Evolutionary conservation across 2,329 filamentous ascomycete genomes (phyloP).

Genomic region (Diaporthe citri): DNA sequence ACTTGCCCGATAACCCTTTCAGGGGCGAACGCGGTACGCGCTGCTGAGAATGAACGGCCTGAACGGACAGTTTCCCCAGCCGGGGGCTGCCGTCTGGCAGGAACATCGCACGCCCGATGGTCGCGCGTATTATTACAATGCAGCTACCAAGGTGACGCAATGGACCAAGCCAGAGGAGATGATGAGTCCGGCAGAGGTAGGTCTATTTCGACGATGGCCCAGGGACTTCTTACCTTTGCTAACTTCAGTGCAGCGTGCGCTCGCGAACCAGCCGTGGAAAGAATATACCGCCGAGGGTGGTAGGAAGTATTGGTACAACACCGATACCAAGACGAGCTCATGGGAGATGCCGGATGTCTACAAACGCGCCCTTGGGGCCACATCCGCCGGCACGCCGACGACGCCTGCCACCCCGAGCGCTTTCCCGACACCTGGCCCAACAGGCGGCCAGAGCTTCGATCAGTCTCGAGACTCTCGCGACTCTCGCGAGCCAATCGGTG

Average conservation of each 20-base stretch:
- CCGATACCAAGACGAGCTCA: constrained; percentile 89
- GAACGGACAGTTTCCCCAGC: constrained; percentile 53
- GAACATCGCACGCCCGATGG: constrained; percentile 86
- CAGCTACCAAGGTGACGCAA: constrained; percentile 86
- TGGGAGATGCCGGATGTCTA: constrained; percentile 94
- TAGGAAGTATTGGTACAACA: constrained; percentile 95
- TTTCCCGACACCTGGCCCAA: constrained; percentile 58
- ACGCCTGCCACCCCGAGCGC: constrained; percentile 58
- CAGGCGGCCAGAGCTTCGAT: constrained; percentile 48
- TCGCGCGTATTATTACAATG: constrained; percentile 91
- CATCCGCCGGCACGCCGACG: constrained; percentile 60
- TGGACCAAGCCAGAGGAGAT: constrained; percentile 95
- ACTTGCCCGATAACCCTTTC: background rate
- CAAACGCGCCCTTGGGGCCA: constrained; percentile 75
- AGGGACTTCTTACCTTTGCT: constrained; percentile 42
- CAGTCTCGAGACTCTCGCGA: constrained; percentile 46
- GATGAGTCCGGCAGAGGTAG: constrained; percentile 85
- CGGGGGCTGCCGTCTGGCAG: constrained; percentile 72
- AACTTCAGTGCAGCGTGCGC: constrained; percentile 71
- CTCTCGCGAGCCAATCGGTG: constrained; percentile 56
- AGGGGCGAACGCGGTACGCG: background rate
- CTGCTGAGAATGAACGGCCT: constrained; percentile 68
- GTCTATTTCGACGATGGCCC: constrained; percentile 39
- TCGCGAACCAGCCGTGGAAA: constrained; percentile 89
- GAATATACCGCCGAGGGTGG: constrained; percentile 90